Evolutionary conservation across 2,329 filamentous ascomycete genomes (phyloP), one percentile per base, ranked within the genome.

Genomic region (Parafenestella ontariensis): DNA sequence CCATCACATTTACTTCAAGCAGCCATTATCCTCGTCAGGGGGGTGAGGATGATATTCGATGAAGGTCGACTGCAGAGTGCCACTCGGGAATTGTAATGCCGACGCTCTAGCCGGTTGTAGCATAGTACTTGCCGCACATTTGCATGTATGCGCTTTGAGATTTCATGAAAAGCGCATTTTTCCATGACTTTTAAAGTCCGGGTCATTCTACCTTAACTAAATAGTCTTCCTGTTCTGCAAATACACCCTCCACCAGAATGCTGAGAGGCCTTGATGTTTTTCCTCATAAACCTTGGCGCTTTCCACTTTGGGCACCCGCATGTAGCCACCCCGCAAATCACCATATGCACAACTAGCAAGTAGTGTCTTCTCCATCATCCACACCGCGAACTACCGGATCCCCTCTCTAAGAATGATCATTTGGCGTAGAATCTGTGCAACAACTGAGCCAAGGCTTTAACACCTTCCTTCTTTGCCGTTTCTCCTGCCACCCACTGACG

Each of bases 401-500:
- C 29, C 26, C 18, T 24, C 37, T 28, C 31, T 46, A 15, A 37
- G 40, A 45, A n/a, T n/a, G n/a, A n/a, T 51, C 55, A 54, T n/a
- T 48, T 52, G 58, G 57, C 48, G 18, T 29, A 28, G n/a, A 26
- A 17, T 13, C 3, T 40, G 26, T 24, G 40, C 18, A 17, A 20
- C 18, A 10, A 4, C 21, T 10, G n/a, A 23, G 5, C 21, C 9
- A 36, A 31, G 9, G 24, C 4, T 21, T 8, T 40, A 45, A 23
- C 43, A 55, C 55, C 55, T 61, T 61, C 46, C 56, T 13, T 33
- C 54, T 63, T 54, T 21, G 54, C 52, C 15, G 18, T 26, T n/a
- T 46, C 15, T 20, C 40, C 46, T 23, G 20, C 46, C 24, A 36
- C 48, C 49, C 43, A 48, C 48, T 59, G 50, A 56, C 49, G 41